Conservation (phyloP, 1,284 basidiomycete species). For the Moesziomyces parantarcticus region DNA sequence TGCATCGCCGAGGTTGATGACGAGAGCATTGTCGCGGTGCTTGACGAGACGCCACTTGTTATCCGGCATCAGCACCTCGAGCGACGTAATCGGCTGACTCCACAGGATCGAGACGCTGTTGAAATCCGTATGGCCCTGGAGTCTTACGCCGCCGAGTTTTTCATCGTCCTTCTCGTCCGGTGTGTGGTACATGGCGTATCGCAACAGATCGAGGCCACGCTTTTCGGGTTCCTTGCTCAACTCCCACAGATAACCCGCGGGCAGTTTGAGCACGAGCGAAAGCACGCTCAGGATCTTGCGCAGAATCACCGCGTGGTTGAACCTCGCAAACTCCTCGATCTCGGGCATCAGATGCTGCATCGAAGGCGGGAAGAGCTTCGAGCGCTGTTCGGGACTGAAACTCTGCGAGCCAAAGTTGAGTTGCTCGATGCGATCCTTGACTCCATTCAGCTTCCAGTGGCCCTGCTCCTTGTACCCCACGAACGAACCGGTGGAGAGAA, state of each 20-base stretch:
- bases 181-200: slow-evolving; percentile 70
- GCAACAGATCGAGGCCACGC: slow-evolving; percentile 69
- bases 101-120: slow-evolving; percentile 69
- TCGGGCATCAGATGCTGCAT: slow-evolving; percentile 64
- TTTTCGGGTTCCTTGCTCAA: slow-evolving; percentile 68
- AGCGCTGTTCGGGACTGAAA: slow-evolving; percentile 49
- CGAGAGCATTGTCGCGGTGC: slow-evolving; percentile 66
- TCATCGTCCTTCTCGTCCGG: slow-evolving; percentile 65
- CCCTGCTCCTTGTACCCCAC: slow-evolving; percentile 70
- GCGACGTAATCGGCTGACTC: slow-evolving; percentile 69
- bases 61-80: slow-evolving; percentile 69
- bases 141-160: slow-evolving; percentile 67
- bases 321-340: slow-evolving; percentile 68
- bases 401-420: slow-evolving; percentile 69
- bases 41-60: slow-evolving; percentile 69
- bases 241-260: slow-evolving; percentile 69
- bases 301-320: slow-evolving; percentile 67
- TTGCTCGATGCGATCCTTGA: slow-evolving; percentile 69
- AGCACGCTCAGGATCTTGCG: slow-evolving; percentile 69
- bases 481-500: slow-evolving; percentile 58
- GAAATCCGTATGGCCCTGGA: slow-evolving; percentile 71
- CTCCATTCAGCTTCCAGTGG: slow-evolving; percentile 68
- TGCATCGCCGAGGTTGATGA: slow-evolving; percentile 65
- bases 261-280: slow-evolving; percentile 69
- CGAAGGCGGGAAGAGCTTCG: slow-evolving; percentile 48